Evolutionary conservation across 495 filamentous ascomycete genomes (phyloP), one percentile per base, ranked within the genome.

Genomic region (Tetracladium marchalianum): DNA sequence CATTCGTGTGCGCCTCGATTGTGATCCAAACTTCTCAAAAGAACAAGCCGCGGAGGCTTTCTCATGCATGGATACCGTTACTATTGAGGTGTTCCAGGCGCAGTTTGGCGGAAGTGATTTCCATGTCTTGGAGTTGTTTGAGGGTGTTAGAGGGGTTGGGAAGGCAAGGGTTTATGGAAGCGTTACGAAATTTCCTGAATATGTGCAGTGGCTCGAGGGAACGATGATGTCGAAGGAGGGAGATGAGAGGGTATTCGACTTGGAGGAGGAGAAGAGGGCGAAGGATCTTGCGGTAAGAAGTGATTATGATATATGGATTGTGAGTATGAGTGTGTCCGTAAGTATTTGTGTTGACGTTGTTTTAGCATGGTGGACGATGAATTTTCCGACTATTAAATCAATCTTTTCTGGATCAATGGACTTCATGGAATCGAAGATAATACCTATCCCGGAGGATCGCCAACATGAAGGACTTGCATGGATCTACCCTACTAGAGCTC

Each of bases 101-200:
- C 59, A 62, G 51, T 75, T 67, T 52, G 62, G 62, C 27, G 63
- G 63, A 24, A 55, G 51, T 27, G 66, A 66, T 24, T 62, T 61
- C 39, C 59, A 53, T 12, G 62, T 58, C 12, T 58, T 78, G 47
- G 56, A 55, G 31, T 53, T 64, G 43, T 77, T 78, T 50, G 70
- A 71, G 53, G 67, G 61, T 7, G 67, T 80, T 1, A 55, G 75
- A 24, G 75, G 71, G 0, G 71, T 78, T 9, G 45, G 66, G 35
- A 54, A 44, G 24, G 68, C 65, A 10, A 51, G 50, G 12, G 57
- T 78, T 11, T 36, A 51, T 11, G 73, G 74, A 7, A 67, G 64
- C 46, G 53, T 68, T 5, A 56, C 53, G 11, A 57, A 57, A 2
- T 66, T 67, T 37, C 64, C 62, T 36, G 53, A 63, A 36, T 73